phyloP scores from a whole-genome alignment of 495 filamentous ascomycete species.

The Xylaria cubensis region DNA sequence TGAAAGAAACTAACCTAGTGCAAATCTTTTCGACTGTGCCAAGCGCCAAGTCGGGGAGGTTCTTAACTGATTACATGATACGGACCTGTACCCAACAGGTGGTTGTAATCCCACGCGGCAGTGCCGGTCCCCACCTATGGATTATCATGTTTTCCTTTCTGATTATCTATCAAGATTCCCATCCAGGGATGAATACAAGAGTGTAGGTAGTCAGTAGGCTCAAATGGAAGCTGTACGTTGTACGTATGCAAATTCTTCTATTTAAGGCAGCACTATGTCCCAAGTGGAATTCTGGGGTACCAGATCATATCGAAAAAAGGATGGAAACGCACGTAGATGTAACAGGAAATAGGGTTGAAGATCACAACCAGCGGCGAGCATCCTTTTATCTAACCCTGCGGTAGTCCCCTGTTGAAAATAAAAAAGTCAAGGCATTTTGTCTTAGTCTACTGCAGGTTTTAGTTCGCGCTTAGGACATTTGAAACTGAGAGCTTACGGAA shows the following conservation, averaged over 20 bases:
- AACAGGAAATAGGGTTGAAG: slow-evolving; percentile 12
- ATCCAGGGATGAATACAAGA: not conserved
- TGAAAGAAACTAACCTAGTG: not conserved
- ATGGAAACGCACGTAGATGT: not conserved
- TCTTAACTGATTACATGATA: not conserved
- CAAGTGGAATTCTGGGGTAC: not conserved
- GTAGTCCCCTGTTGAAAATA: not conserved
- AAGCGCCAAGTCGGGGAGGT: slow-evolving; percentile 3
- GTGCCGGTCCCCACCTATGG: not conserved
- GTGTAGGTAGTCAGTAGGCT: not conserved
- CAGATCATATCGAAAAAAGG: not conserved
- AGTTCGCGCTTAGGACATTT: slow-evolving; percentile 2
- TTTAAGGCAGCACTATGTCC: not conserved
- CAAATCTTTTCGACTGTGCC: slow-evolving; percentile 6
- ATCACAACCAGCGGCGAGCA: slow-evolving; percentile 3
- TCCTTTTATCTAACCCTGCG: not conserved
- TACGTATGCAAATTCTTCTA: not conserved
- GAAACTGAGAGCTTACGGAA: slow-evolving; percentile 1
- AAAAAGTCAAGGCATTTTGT: not conserved
- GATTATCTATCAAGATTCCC: not conserved
- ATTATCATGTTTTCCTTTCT: not conserved
- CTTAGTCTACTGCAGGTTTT: not conserved
- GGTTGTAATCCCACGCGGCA: slow-evolving; percentile 4
- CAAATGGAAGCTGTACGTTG: not conserved
- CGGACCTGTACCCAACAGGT: too few relatives aligned